Percentiles rank a stretch among this genome's conserved stretches.
phyloP scores from a whole-genome alignment of 495 filamentous ascomycete species.

The Hypoxylon trugodes region DNA sequence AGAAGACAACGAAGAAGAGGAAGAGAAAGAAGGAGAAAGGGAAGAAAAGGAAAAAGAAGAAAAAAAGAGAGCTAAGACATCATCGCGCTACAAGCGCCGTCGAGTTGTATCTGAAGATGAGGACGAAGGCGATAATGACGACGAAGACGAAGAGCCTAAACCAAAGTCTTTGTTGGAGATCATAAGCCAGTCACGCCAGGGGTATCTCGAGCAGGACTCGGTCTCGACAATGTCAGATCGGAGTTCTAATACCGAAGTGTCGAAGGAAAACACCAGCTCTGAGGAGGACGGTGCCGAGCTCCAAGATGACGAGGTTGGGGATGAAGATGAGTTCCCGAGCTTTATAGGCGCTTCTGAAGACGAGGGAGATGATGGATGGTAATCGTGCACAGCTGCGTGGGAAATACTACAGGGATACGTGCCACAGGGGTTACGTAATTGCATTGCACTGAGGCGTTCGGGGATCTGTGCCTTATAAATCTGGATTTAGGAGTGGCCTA shows the following conservation, averaged over 20 bases:
- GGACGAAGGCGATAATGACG: slow-evolving; percentile 39
- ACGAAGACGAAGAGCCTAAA: slow-evolving; percentile 32
- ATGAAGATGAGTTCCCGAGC: slow-evolving; percentile 29
- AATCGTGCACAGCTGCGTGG: too few relatives aligned
- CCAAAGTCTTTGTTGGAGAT: slow-evolving; percentile 35
- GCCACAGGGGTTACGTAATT: too few relatives aligned
- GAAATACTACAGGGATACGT: too few relatives aligned
- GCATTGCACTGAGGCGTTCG: too few relatives aligned
- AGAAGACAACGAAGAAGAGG: slow-evolving; percentile 14
- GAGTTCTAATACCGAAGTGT: slow-evolving; percentile 17
- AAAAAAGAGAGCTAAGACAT: not conserved
- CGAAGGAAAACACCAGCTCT: slow-evolving; percentile 9
- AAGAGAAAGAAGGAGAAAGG: not conserved
- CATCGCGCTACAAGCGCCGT: slow-evolving; percentile 19
- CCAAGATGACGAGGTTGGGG: slow-evolving; percentile 38
- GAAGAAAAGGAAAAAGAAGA: slow-evolving; percentile 1
- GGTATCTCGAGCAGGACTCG: slow-evolving; percentile 36
- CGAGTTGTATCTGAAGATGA: slow-evolving; percentile 27
- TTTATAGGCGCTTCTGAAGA: too few relatives aligned
- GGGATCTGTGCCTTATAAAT: too few relatives aligned
- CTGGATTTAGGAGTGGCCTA: too few relatives aligned
- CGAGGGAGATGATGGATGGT: too few relatives aligned
- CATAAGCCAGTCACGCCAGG: slow-evolving; percentile 35
- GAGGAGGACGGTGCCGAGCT: slow-evolving; percentile 24
- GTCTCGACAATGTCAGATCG: slow-evolving; percentile 23